phyloP scores from a whole-genome alignment of 192 early-diverging fungal species.

The Jimgerdemannia flammicorona region DNA sequence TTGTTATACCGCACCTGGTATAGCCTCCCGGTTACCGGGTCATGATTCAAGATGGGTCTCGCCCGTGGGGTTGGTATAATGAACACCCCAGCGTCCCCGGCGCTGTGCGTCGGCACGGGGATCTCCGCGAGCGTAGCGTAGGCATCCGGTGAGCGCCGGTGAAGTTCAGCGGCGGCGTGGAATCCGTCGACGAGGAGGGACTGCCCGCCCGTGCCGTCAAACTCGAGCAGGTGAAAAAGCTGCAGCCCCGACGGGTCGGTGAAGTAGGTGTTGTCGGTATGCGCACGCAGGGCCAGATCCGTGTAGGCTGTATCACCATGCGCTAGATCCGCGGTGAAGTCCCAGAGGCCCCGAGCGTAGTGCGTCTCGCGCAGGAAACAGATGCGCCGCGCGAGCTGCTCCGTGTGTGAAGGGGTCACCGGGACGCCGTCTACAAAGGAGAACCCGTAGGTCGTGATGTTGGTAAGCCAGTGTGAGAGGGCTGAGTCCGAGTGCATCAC shows the following conservation, averaged over 20 bases:
- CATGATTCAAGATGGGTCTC: slow-evolving; percentile 65
- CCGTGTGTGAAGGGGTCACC: slow-evolving; percentile 56
- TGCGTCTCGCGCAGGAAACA: slow-evolving; percentile 75
- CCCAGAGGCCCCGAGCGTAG: slow-evolving; percentile 73
- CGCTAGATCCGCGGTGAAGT: slow-evolving; percentile 67
- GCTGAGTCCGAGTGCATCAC: slow-evolving; percentile 70
- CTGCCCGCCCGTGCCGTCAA: slow-evolving; percentile 65
- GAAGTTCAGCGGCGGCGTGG: slow-evolving; percentile 59
- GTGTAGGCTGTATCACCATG: slow-evolving; percentile 88
- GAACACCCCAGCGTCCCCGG: slow-evolving; percentile 63
- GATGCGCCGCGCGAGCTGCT: slow-evolving; percentile 58
- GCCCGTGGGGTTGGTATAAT: slow-evolving; percentile 57
- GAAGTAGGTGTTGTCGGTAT: slow-evolving; percentile 87
- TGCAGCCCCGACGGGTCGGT: slow-evolving; percentile 82
- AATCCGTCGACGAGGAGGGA: slow-evolving; percentile 82
- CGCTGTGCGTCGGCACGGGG: slow-evolving; percentile 63
- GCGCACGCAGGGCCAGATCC: slow-evolving; percentile 62
- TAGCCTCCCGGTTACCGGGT: slow-evolving; percentile 44
- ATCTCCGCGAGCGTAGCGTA: slow-evolving; percentile 60
- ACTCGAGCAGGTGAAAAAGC: slow-evolving; percentile 75
- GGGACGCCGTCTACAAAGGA: slow-evolving; percentile 74
- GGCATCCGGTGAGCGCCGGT: slow-evolving; percentile 45
- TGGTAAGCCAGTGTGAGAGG: slow-evolving; percentile 60
- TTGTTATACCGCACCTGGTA: slow-evolving; percentile 81
- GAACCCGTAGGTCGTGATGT: slow-evolving; percentile 69